A percentile compares a stretch with the other conserved stretches of the same genome.
Conservation (phyloP, 2,329 filamentous ascomycete genomes). For the Clonostachys rosea region DNA sequence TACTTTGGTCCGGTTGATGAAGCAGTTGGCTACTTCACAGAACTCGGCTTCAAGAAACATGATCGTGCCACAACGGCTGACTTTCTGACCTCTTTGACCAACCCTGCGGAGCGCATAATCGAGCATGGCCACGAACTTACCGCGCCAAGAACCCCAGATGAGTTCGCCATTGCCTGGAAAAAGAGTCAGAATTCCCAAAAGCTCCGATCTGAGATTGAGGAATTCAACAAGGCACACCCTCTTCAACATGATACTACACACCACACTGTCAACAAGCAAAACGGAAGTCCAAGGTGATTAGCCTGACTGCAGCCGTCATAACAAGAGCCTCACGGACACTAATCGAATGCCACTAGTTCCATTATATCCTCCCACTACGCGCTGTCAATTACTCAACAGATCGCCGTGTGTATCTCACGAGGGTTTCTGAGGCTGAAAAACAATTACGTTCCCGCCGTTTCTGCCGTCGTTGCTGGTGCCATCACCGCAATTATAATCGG, state of each 20-base stretch:
- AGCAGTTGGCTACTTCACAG: constrained; percentile 55
- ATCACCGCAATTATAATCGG: constrained; percentile 57
- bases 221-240: constrained; percentile 4
- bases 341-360: too few species aligned
- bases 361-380: too few species aligned
- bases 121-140: constrained; percentile 49
- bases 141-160: constrained; percentile 32
- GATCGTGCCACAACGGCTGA: constrained; percentile 59
- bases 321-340: too few species aligned
- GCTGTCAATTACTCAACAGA: too few species aligned
- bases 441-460: constrained; percentile 39
- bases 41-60: constrained; percentile 15
- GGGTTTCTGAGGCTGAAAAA: constrained; percentile 48
- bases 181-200: background rate
- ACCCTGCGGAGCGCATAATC: constrained; percentile 58
- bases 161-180: constrained; percentile 2
- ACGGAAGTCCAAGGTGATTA: too few species aligned
- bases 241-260: too few species aligned
- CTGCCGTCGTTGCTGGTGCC: constrained; percentile 25
- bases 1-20: constrained; percentile 54
- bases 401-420: constrained; percentile 33
- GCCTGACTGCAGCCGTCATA: too few species aligned
- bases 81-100: constrained; percentile 66
- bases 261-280: too few species aligned
- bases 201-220: background rate